These are phyloP conservation scores for Candida ficus DNA, from an alignment of 805 yeast species.

Conservation along the genomic window DNA sequence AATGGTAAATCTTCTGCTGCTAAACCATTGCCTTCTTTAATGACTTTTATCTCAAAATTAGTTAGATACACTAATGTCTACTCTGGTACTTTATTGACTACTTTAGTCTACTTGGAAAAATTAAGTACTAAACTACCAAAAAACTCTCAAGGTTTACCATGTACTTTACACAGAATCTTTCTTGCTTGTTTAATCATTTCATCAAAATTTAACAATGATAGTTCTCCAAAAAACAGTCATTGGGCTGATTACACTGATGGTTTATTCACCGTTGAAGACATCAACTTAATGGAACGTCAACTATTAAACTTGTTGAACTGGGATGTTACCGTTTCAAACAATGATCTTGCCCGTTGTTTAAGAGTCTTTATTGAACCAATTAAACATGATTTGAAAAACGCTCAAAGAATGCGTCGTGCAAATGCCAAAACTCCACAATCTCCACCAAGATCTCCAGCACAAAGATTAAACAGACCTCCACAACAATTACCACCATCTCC, in stretches of 20 bases:
- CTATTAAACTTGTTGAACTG: conserved; percentile 62
- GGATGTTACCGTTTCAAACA: conserved; percentile 62
- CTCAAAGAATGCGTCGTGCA: conserved; percentile 22
- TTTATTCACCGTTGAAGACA: conserved; percentile 59
- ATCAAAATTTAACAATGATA: conserved; percentile 72
- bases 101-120: conserved; percentile 62
- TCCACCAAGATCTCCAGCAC: background rate
- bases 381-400: conserved; percentile 39
- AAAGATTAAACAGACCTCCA: conserved; percentile 4
- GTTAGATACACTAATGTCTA: conserved; percentile 76
- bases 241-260: conserved; percentile 82
- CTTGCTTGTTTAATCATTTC: conserved; percentile 69
- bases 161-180: conserved; percentile 75
- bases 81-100: conserved; percentile 71
- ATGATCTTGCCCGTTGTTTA: conserved; percentile 62
- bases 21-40: conserved; percentile 50
- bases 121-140: conserved; percentile 57
- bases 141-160: conserved; percentile 72
- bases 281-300: conserved; percentile 79
- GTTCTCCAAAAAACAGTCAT: conserved; percentile 70
- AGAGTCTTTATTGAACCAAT: conserved; percentile 74
- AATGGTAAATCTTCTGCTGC: conserved; percentile 14
- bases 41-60: conserved; percentile 66
- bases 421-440: background rate
- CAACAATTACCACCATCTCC: conserved; percentile 11